Evolutionary conservation across 108 stramenopile species (phyloP), one percentile per base, ranked within the genome.

Genomic region (Cyclotella cryptica): DNA sequence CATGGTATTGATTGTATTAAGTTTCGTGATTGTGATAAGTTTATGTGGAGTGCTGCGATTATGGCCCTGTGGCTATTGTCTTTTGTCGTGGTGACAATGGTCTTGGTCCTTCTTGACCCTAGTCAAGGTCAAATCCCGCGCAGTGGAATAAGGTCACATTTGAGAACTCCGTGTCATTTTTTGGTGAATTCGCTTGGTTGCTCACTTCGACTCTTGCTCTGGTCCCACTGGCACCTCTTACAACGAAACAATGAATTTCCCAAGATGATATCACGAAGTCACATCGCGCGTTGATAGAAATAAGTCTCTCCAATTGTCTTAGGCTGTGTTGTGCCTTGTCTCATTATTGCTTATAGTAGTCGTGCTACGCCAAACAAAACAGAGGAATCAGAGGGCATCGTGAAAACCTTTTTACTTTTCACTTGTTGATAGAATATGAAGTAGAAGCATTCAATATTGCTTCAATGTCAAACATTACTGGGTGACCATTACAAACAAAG

Each of bases 401-500:
- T n/a, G n/a, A n/a, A n/a, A n/a, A n/a, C n/a, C n/a, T n/a, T n/a
- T n/a, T 81, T 41, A 49, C 72, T 67, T 54, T 87, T 86, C 3
- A 88, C 29, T 66, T 79, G 44, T 61, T 61, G 10, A 81, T 55
- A 9, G 57, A 41, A 39, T 72, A 55, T n/a, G 73, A 69, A 30
- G 86, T 72, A 68, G 87, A 85, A 66, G 73, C 79, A 10, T 42
- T 29, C 17, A 80, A 78, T 42, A 92, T 44, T 59, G 86, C 86
- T 17, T 69, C 65, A 0, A 83, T 86, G 43, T 91, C 89, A 13
- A 85, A 74, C 52, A 43, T 69, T 64, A 93, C 66, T 30, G 91
- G 80, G 10, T 83, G 71, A 5, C 88, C 67, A 12, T 89, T 84
- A 73, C 96, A 97, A 13, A 86, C 74, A 15, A 93, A 82, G 63